Evolutionary conservation across 306 rosid genomes (phyloP).

Genomic region (Betula pendula): DNA sequence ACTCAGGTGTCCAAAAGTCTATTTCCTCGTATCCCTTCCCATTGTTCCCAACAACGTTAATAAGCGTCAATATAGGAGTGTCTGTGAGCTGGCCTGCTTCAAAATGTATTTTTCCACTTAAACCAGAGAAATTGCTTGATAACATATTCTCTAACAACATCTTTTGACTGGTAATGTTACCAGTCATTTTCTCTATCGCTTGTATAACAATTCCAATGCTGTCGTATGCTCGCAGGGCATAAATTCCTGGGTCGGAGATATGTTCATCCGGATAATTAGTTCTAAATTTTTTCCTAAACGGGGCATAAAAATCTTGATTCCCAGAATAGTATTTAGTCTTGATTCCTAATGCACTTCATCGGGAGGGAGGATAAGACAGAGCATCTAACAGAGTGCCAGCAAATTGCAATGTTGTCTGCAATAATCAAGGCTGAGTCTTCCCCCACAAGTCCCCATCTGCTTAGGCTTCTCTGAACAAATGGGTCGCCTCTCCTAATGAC

Average conservation of each 20-base stretch:
- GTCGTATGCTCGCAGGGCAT: constrained; percentile 67
- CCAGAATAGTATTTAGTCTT: constrained; percentile 43
- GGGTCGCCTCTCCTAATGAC: constrained; percentile 48
- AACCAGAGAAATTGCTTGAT: constrained; percentile 45
- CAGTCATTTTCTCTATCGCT: constrained; percentile 40
- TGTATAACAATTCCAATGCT: constrained; percentile 46
- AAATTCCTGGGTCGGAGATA: constrained; percentile 48
- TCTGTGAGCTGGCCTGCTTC: constrained; percentile 38
- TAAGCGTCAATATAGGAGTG: constrained; percentile 41
- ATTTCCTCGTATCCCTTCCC: constrained; percentile 45
- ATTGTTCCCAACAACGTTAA: constrained; percentile 38
- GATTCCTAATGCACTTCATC: constrained; percentile 74
- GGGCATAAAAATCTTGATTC: constrained; percentile 32
- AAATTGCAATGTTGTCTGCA: constrained; percentile 52
- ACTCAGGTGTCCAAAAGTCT: constrained; percentile 52
- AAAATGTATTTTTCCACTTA: constrained; percentile 63
- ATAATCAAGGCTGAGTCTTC: constrained; percentile 63
- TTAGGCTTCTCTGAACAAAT: constrained; percentile 64
- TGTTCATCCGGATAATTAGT: constrained; percentile 44
- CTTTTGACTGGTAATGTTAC: neutral
- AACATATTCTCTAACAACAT: constrained; percentile 26
- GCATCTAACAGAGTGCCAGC: constrained; percentile 44
- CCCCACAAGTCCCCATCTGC: constrained; percentile 46
- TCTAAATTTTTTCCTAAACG: constrained; percentile 38
- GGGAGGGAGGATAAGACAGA: constrained; percentile 43